These are phyloP conservation scores for Leucogyrophana mollusca DNA, from an alignment of 768 basidiomycete species.

Conservation along the genomic window DNA sequence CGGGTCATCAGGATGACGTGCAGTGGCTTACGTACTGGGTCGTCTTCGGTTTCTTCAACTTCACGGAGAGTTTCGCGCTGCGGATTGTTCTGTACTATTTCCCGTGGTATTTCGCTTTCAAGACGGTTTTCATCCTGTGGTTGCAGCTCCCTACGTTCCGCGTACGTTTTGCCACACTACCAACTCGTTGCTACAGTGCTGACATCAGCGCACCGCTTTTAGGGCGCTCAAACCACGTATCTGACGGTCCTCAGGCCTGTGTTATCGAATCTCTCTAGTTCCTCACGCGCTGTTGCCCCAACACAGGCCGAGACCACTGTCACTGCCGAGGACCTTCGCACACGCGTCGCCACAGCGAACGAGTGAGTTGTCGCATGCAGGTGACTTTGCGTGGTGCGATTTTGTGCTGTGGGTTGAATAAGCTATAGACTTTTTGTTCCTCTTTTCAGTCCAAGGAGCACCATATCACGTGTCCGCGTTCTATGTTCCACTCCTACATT, in stretches of 20 bases:
- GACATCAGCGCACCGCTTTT: constrained; percentile 7
- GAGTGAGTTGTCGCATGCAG: constrained; percentile 31
- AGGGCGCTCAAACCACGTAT: constrained; percentile 90
- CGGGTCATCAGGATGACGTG: constrained; percentile 79
- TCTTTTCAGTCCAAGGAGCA: too few relatives aligned
- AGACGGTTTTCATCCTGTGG: constrained; percentile 90
- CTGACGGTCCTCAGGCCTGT: constrained; percentile 75
- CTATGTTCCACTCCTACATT: too few relatives aligned
- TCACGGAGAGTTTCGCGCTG: constrained; percentile 83
- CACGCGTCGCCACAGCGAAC: constrained; percentile 40
- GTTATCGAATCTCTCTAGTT: constrained; percentile 58
- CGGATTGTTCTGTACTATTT: constrained; percentile 86
- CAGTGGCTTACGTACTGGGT: constrained; percentile 99
- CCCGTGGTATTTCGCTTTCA: constrained; percentile 93
- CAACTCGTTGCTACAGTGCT: neutral
- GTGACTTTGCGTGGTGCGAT: too few relatives aligned
- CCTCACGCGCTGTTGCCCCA: constrained; percentile 41
- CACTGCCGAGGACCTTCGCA: constrained; percentile 46
- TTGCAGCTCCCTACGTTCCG: constrained; percentile 84
- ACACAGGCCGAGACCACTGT: constrained; percentile 53
- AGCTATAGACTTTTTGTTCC: too few relatives aligned
- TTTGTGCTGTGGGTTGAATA: too few relatives aligned
- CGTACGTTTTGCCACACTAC: constrained; percentile 45
- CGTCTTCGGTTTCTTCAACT: constrained; percentile 91
- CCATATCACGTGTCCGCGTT: too few relatives aligned